Evolutionary conservation across 2,329 filamentous ascomycete genomes (phyloP), one percentile per base, ranked within the genome.

Genomic region (Fusarium mundagurra): DNA sequence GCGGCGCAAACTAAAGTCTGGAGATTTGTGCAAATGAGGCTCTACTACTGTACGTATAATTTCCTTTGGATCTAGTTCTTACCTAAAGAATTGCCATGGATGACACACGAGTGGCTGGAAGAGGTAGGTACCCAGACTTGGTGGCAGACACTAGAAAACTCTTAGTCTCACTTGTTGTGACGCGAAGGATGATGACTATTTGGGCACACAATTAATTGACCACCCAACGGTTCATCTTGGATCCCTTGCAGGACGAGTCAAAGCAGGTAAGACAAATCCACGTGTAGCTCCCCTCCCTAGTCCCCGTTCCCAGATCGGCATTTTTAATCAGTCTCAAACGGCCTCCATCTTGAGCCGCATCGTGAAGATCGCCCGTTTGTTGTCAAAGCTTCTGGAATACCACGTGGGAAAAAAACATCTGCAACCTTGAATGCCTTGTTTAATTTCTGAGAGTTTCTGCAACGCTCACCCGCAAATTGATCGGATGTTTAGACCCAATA

Each of bases 331-430:
- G 4, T 50, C 20, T 34, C 24, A 51, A 51, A 59, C 43, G 53
- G 33, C 57, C 44, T 51, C 57, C 31, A 54, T 58, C 29, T 48
- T 31, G 67, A 70, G 66, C 67, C 60, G 53, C 67, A 59, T 50
- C 38, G 18, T 12, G 24, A 47, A 45, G 60, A 47, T 66, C 67
- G 36, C 24, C 24, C 60, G 8, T 53, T 51, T 53, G 50, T 33
- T 27, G 41, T 66, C 67, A 64, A 71, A 70, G 67, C 67, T 70
- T 70, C 67, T 61, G 38, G 67, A 70, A 69, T 50, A 24, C 53
- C 67, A 54, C 54, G 66, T 60, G 60, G 61, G 48, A 60, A 33
- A 54, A 60, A 33, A 10, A 48, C 16, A 22, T 18, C 12, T 18
- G 45, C 44, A 41, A 45, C 29, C 24, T 17, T 41, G 4, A n/a